These are phyloP conservation scores for Melaleuca alternifolia DNA, from an alignment of 345 rosid species.

Conservation along the genomic window DNA sequence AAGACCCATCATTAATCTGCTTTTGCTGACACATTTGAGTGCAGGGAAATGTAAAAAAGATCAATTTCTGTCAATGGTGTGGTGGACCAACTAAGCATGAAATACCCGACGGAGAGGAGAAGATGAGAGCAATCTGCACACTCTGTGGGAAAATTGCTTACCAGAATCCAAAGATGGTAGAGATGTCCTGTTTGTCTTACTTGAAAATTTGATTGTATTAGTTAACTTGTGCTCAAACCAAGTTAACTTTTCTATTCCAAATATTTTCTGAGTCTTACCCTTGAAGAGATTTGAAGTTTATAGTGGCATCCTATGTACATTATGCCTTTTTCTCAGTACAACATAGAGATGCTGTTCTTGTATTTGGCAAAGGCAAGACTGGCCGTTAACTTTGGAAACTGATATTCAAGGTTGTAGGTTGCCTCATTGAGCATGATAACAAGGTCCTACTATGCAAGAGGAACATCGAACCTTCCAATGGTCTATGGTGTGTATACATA, in stretches of 20 bases:
- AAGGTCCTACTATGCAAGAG: conserved; percentile 93
- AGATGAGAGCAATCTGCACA: conserved; percentile 76
- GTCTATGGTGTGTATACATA: conserved; percentile 50
- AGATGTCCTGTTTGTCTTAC: not conserved
- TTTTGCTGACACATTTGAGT: not conserved
- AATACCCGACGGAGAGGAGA: conserved; percentile 89
- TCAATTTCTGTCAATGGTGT: conserved; percentile 95
- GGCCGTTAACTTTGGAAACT: not conserved
- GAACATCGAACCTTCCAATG: conserved; percentile 88
- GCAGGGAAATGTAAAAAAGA: conserved; percentile 55
- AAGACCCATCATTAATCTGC: not conserved
- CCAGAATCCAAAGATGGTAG: conserved; percentile 97
- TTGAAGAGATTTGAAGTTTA: not conserved
- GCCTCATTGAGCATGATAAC: conserved; percentile 81
- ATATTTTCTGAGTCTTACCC: not conserved
- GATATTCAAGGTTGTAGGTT: conserved; percentile 74
- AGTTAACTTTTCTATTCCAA: not conserved
- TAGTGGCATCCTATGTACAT: not conserved
- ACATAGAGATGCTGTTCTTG: not conserved
- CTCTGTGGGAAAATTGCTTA: conserved; percentile 69
- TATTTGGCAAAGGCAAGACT: not conserved
- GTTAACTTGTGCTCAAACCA: not conserved
- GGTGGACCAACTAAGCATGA: conserved; percentile 91
- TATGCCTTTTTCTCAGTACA: not conserved
- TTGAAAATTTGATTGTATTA: not conserved